Percentiles rank a stretch among this genome's conserved stretches.
These are phyloP conservation scores for Fremontodendron californicum DNA, from an alignment of 345 rosid species.

Conservation along the genomic window DNA sequence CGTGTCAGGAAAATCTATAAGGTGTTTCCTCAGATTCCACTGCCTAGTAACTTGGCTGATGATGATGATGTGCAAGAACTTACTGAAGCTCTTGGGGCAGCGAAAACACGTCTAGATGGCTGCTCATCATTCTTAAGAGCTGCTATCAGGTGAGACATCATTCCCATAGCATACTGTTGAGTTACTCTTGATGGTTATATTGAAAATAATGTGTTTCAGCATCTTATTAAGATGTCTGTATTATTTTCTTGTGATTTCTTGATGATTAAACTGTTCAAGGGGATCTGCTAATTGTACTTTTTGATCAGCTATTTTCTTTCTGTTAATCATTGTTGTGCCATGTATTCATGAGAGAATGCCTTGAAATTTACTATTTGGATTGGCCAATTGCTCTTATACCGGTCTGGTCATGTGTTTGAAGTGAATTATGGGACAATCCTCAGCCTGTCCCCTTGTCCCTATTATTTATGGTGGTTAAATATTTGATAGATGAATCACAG, in stretches of 20 bases:
- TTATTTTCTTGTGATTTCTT: neutral
- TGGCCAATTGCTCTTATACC: too few species aligned
- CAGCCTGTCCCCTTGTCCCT: neutral
- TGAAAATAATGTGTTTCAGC: neutral
- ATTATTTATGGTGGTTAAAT: neutral
- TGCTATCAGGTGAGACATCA: slow-evolving; percentile 64
- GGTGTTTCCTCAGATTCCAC: slow-evolving; percentile 70
- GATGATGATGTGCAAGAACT: slow-evolving; percentile 77
- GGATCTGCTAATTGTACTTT: neutral
- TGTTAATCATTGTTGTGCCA: neutral
- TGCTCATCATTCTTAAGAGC: slow-evolving; percentile 83
- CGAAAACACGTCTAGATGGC: slow-evolving; percentile 77
- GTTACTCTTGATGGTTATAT: neutral
- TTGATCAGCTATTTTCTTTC: neutral
- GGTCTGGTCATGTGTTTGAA: neutral
- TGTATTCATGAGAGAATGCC: neutral
- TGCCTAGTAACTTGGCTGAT: slow-evolving; percentile 64
- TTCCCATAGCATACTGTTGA: neutral
- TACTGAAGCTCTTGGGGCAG: slow-evolving; percentile 77
- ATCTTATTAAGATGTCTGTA: neutral
- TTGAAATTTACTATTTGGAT: too few species aligned
- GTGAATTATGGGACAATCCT: neutral
- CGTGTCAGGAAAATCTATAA: slow-evolving; percentile 73
- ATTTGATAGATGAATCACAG: neutral
- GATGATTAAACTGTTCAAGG: neutral